A percentile compares a stretch with the other conserved stretches of the same genome.
These are phyloP conservation scores for Talaromyces funiculosus DNA, from an alignment of 2,329 filamentous ascomycete genomes.

Conservation along the genomic window DNA sequence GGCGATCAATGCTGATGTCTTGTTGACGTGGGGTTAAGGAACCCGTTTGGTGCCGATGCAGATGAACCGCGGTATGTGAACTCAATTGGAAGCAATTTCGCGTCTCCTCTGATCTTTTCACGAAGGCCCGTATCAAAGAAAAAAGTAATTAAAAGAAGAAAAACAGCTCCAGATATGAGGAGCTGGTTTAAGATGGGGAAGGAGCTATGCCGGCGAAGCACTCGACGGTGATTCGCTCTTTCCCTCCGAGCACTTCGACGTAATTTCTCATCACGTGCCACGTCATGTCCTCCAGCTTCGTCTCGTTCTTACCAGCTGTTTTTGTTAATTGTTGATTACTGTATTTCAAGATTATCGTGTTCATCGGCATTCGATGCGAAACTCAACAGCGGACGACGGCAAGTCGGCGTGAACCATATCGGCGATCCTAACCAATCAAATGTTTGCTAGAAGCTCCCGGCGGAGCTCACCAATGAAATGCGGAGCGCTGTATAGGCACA, in stretches of 20 bases:
- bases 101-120: neutral
- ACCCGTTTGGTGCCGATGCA: neutral
- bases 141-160: neutral
- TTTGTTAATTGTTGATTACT: neutral
- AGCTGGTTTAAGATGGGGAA: neutral
- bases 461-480: neutral
- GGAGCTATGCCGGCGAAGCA: neutral
- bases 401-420: neutral
- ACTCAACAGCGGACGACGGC: neutral
- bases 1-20: neutral
- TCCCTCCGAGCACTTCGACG: slow-evolving; percentile 4
- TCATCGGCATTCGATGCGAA: neutral
- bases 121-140: neutral
- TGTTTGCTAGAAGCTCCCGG: neutral
- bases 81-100: too few relatives aligned
- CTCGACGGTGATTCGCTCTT: slow-evolving; percentile 1
- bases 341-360: neutral
- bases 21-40: neutral
- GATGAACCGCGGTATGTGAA: neutral
- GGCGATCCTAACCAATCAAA: neutral
- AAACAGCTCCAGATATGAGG: neutral
- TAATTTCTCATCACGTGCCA: slow-evolving; percentile 5
- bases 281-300: neutral
- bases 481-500: neutral
- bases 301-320: neutral